phyloP scores from a whole-genome alignment of 139 green algal species.

The Pleodorina starrii region DNA sequence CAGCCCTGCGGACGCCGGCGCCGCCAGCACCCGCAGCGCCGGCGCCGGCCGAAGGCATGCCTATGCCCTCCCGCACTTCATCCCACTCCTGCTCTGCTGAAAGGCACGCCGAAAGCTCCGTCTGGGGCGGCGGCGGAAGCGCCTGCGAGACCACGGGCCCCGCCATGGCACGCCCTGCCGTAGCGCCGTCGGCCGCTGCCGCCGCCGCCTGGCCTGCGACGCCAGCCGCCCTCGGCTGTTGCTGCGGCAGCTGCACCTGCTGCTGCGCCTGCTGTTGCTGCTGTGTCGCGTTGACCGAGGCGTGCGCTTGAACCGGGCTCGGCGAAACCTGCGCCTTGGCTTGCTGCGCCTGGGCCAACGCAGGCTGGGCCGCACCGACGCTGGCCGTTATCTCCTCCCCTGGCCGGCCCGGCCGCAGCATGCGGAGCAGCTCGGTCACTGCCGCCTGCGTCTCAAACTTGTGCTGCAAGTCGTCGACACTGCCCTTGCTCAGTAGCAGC shows the following conservation, averaged over 20 bases:
- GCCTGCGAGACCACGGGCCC: neutral
- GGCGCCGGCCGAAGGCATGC: neutral
- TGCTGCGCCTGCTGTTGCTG: constrained; percentile 41
- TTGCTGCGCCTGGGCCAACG: neutral
- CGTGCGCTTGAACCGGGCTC: neutral
- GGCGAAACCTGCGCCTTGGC: neutral
- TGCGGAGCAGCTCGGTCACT: constrained; percentile 63
- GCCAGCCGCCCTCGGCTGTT: neutral
- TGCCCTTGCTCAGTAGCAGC: constrained; percentile 65
- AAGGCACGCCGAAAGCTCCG: constrained; percentile 43
- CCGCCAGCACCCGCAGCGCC: neutral
- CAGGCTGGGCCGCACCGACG: neutral
- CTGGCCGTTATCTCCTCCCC: constrained; percentile 10
- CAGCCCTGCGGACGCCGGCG: neutral
- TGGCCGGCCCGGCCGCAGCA: constrained; percentile 48
- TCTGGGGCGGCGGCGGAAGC: constrained; percentile 15
- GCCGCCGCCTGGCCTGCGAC: neutral
- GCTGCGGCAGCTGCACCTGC: constrained; percentile 1
- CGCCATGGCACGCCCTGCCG: neutral
- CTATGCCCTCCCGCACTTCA: constrained; percentile 22
- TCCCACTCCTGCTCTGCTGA: constrained; percentile 71
- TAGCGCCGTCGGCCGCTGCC: neutral
- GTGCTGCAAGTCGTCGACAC: constrained; percentile 60
- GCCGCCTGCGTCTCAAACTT: constrained; percentile 63
- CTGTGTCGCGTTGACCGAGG: neutral